Base-by-base conservation (phyloP, 257 asterid genomes). In the Lycium ferocissimum region DNA sequence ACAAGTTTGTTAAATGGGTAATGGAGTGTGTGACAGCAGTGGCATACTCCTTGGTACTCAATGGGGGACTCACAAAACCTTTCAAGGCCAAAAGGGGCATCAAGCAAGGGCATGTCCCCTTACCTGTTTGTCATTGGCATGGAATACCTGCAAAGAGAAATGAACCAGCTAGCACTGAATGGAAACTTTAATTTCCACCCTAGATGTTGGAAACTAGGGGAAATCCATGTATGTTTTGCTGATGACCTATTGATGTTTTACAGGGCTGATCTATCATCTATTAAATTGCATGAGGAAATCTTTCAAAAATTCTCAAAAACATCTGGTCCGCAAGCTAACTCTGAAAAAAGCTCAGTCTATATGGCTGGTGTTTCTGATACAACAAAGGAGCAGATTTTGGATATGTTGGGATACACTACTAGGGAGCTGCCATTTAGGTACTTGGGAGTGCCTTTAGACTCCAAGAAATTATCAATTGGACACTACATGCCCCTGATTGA, bases 61-160 rank as follows among this genome's bases (percentile, higher is more conserved):
- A 26, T 26, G 33, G 33, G 33, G 33, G 33, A 26, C 33, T 26
- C 33, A 26, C 33, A 26, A 26, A 26, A 26, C 33, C 33, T 26
- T 26, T 26, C 33, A 26, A 26, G 33, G 33, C 33, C 33, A 26
- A 26, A 1, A 26, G 33, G 33, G 33, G 33, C 33, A 26, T 26
- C 33, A 22, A 37, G 15, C 37, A 20, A 26, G 72, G 72, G 72
- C 43, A 65, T 26, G 70, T 22, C 7, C 40, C 40, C 40, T 63
- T 63, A 26, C 43, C 33, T 65, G 43, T 65, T 63, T 65, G 72
- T 65, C 9, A 13, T 63, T 65, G 72, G 26, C 9, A 13, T 26
- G 72, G 37, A 65, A 65, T 65, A 65, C 33, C 18, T 65, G 72
- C 72, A 65, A 65, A 35, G 43, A 9, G 72, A 65, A 65, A 65